Base-by-base conservation (phyloP, 129 eudicot genomes). In the Flaveria sonorensis region DNA sequence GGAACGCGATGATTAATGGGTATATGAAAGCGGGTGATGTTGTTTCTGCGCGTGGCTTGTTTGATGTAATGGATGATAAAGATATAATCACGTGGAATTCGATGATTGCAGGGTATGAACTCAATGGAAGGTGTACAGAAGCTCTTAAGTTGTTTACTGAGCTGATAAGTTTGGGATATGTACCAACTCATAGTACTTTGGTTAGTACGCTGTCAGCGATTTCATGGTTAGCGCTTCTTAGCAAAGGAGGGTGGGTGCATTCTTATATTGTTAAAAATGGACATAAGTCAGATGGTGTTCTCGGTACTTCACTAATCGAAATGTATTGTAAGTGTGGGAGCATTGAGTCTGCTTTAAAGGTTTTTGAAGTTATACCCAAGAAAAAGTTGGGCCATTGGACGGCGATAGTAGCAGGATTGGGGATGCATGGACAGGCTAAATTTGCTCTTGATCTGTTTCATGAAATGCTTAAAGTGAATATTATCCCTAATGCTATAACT, bases 251-350 rank as follows among this genome's bases (percentile, higher is more conserved):
- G 51, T 86, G 86, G 85, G 63, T 79, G 62, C 89, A 79, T 65
- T 79, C 80, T 28, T 79, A 82, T n/a, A 73, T 81, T 67, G 65
- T 81, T 68, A 81, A 85, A 78, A 78, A 75, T 16, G 81, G 77
- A 28, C 74, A 71, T 67, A 55, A 71, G 19, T 12, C 79, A 60
- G 89, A 86, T 4, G 77, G 82, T 7, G 60, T 86, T 50, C 82
- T 86, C 2, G 87, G 81, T 46, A 81, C 84, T 26, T 73, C 80
- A 11, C 73, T 83, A 26, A 73, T 83, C 13, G 88, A 81, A 48
- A 83, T 81, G 87, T 86, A 83, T 74, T 77, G 81, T 79, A 86
- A 80, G 73, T 77, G 87, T 69, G 87, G 86, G 28, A 81, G 73
- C 78, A 74, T 83, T 1, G 82, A 83, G 73, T 72, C 53, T 43